phyloP scores from a whole-genome alignment of 2,329 filamentous ascomycete genomes.

The Ophiostoma sp. region DNA sequence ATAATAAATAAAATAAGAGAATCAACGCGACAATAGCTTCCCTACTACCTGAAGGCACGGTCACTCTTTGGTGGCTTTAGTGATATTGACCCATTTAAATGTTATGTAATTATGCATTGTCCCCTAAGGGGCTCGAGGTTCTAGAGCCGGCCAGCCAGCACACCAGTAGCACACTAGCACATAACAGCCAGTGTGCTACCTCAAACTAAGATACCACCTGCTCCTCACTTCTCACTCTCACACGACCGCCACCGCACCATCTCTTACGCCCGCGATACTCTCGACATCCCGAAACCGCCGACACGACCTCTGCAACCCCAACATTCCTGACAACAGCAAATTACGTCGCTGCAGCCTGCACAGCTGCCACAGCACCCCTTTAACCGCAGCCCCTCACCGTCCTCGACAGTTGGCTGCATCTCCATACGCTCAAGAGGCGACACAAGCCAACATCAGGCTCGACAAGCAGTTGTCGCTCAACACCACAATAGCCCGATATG shows the following conservation, averaged over 20 bases:
- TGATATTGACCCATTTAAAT: constrained; percentile 1
- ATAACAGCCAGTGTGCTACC: neutral
- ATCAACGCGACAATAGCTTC: constrained; percentile 23
- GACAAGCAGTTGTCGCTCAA: neutral
- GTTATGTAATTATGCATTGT: neutral
- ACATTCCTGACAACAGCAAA: no score
- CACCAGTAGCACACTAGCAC: neutral
- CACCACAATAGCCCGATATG: constrained; percentile 27
- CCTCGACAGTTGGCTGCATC: constrained; percentile 18
- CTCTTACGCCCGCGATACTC: neutral
- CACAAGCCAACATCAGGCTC: neutral
- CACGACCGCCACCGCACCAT: neutral
- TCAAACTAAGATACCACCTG: neutral
- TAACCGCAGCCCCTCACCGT: constrained; percentile 14
- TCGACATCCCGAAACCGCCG: neutral
- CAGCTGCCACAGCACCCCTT: neutral
- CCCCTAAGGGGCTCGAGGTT: neutral
- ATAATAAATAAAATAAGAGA: constrained; percentile 15
- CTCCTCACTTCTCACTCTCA: constrained; percentile 1
- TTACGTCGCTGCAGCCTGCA: neutral
- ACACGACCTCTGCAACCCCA: neutral
- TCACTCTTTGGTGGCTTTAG: neutral
- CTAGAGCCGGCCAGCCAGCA: neutral
- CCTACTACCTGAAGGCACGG: constrained; percentile 16
- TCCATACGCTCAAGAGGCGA: neutral